phyloP scores from a whole-genome alignment of 352 stramenopile species.

The Phytophthora agathidicida region DNA sequence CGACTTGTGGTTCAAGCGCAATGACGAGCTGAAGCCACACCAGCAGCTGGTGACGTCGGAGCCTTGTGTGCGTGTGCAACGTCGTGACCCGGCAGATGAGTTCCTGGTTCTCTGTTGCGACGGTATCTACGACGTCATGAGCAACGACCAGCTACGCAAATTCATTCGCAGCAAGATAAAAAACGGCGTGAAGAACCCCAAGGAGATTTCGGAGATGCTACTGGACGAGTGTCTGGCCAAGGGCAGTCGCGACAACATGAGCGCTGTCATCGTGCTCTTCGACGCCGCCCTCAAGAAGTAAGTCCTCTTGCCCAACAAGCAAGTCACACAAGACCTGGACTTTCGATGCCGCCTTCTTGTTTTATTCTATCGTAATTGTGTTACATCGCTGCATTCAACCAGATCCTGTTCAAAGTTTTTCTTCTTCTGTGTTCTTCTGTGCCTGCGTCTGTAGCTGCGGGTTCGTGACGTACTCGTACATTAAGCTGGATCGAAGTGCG shows the following conservation, averaged over 20 bases:
- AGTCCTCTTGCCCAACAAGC: constrained; percentile 19
- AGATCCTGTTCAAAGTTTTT: constrained; percentile 7
- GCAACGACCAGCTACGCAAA: constrained; percentile 92
- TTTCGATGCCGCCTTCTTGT: not conserved
- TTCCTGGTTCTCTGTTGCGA: constrained; percentile 94
- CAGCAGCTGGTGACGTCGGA: constrained; percentile 88
- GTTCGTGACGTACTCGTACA: constrained; percentile 61
- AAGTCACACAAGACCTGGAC: constrained; percentile 1
- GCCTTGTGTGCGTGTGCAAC: constrained; percentile 80
- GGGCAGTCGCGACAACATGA: constrained; percentile 90
- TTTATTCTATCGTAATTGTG: constrained; percentile 39
- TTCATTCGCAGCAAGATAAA: constrained; percentile 88
- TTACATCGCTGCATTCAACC: constrained; percentile 5
- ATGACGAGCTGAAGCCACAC: constrained; percentile 74
- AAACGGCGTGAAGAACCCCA: constrained; percentile 46
- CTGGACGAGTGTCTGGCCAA: constrained; percentile 85
- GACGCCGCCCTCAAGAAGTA: constrained; percentile 44
- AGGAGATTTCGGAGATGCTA: constrained; percentile 77
- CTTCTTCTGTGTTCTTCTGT: not conserved
- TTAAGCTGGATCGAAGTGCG: constrained; percentile 49
- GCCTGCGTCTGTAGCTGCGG: constrained; percentile 14
- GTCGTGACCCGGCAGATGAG: constrained; percentile 83
- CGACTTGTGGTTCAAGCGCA: constrained; percentile 91
- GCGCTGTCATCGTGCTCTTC: constrained; percentile 84
- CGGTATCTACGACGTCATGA: constrained; percentile 96